phyloP scores from a whole-genome alignment of 805 yeast genomes.

The Candida dajiaensis region DNA sequence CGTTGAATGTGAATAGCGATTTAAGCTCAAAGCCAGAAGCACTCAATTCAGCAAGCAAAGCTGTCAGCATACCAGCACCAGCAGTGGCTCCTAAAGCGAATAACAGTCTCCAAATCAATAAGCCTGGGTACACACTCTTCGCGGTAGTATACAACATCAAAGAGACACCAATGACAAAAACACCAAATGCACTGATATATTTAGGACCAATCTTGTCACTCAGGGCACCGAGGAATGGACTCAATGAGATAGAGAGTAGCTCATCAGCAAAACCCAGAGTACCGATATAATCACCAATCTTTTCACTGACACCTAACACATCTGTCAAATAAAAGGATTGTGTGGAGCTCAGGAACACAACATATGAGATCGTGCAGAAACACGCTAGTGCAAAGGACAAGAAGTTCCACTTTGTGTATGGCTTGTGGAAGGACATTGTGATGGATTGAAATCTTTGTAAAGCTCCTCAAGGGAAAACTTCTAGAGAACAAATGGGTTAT shows the following conservation, averaged over 20 bases:
- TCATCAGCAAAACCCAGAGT: conserved; percentile 55
- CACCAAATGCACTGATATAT: conserved; percentile 42
- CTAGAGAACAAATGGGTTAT: no score
- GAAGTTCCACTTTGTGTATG: conserved; percentile 23
- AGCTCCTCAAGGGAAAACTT: no score
- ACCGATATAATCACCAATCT: conserved; percentile 41
- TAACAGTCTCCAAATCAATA: conserved; percentile 44
- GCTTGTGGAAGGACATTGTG: not conserved
- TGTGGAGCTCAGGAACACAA: conserved; percentile 37
- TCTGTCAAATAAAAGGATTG: conserved; percentile 40
- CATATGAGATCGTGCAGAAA: conserved; percentile 33
- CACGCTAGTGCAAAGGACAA: conserved; percentile 32
- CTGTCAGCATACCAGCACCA: conserved; percentile 54
- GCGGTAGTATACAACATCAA: conserved; percentile 46
- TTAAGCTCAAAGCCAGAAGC: conserved; percentile 35
- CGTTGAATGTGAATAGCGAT: conserved; percentile 15
- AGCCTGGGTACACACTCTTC: conserved; percentile 39
- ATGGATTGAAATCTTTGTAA: not conserved
- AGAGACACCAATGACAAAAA: conserved; percentile 40
- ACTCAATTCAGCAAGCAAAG: conserved; percentile 50
- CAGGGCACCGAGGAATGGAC: conserved; percentile 60
- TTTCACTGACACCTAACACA: conserved; percentile 25
- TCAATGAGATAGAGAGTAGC: conserved; percentile 40
- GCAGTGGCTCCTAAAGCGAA: conserved; percentile 58
- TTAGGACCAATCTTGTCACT: conserved; percentile 61